Evolutionary conservation across 176 grass and related monocot genomes (phyloP).

Genomic region (Themeda triandra): DNA sequence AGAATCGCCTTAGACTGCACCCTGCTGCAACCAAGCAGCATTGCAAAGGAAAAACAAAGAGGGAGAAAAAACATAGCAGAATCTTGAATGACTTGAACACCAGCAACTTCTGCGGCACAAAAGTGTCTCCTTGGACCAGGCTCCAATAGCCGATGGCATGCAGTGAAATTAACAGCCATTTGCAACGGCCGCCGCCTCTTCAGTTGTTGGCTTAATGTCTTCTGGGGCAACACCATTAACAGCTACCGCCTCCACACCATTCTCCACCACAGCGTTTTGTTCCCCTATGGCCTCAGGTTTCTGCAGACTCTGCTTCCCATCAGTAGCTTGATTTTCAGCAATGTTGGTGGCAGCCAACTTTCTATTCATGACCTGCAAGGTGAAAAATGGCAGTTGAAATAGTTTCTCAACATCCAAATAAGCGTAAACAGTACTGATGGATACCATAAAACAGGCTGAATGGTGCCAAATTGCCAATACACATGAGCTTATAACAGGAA

Average conservation of each 20-base stretch:
- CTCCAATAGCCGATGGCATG: slow-evolving; percentile 9
- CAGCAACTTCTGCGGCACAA: slow-evolving; percentile 1
- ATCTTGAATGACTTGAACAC: slow-evolving; percentile 11
- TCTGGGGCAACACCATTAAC: slow-evolving; percentile 29
- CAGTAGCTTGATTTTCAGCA: slow-evolving; percentile 23
- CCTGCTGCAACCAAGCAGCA: slow-evolving; percentile 33
- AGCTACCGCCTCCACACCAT: background rate
- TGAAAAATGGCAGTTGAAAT: background rate
- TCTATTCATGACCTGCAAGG: slow-evolving; percentile 15
- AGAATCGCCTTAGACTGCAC: slow-evolving; percentile 29
- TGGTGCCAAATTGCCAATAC: background rate
- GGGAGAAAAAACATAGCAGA: background rate
- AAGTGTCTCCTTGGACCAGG: background rate
- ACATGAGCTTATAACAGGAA: background rate
- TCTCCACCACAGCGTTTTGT: slow-evolving; percentile 40
- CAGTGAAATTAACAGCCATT: slow-evolving; percentile 43
- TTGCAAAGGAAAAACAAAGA: background rate
- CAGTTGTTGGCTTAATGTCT: slow-evolving; percentile 34
- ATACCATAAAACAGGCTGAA: background rate
- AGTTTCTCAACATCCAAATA: background rate
- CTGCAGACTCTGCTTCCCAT: slow-evolving; percentile 32
- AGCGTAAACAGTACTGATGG: background rate
- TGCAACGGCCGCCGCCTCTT: slow-evolving; percentile 29
- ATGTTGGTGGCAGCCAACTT: background rate
- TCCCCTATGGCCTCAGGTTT: slow-evolving; percentile 24